Conservation (phyloP, 1,139 yeast species). For the Scheffersomyces cryptocercus region DNA sequence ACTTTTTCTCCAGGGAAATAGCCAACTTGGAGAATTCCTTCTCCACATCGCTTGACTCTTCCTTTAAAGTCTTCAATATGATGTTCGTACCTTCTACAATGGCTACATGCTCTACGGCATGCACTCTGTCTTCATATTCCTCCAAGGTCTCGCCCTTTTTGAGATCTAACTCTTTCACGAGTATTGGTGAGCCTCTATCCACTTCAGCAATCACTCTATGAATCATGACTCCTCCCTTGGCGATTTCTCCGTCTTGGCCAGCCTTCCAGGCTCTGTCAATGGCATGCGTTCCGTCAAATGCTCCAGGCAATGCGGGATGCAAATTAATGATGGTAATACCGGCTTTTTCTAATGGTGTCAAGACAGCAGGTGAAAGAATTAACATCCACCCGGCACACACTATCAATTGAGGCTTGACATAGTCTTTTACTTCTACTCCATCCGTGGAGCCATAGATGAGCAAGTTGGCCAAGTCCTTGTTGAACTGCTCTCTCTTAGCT, state of each 20-base stretch:
- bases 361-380: slow-evolving; percentile 75
- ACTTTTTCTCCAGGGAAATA: too few species aligned
- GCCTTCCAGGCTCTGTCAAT: slow-evolving; percentile 96
- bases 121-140: slow-evolving; percentile 82
- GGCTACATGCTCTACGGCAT: slow-evolving; percentile 79
- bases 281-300: slow-evolving; percentile 96
- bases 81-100: slow-evolving; percentile 86
- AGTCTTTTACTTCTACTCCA: slow-evolving; percentile 21
- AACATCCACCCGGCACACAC: slow-evolving; percentile 99
- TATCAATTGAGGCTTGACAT: slow-evolving; percentile 70
- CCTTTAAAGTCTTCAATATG: slow-evolving; percentile 46
- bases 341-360: slow-evolving; percentile 62
- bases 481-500: slow-evolving; percentile 67
- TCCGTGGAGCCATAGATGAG: slow-evolving; percentile 51
- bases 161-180: slow-evolving; percentile 76
- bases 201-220: slow-evolving; percentile 94
- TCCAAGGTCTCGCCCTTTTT: slow-evolving; percentile 73
- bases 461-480: slow-evolving; percentile 70
- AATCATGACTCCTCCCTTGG: slow-evolving; percentile 93
- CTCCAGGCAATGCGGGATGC: slow-evolving; percentile 97
- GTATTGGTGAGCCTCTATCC: slow-evolving; percentile 86
- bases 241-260: slow-evolving; percentile 76
- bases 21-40: too few species aligned
- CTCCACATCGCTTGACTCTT: too few species aligned
- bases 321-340: slow-evolving; percentile 81